These are phyloP conservation scores for Trichoderma sp. DNA, from an alignment of 2,329 filamentous ascomycete species.

Conservation along the genomic window DNA sequence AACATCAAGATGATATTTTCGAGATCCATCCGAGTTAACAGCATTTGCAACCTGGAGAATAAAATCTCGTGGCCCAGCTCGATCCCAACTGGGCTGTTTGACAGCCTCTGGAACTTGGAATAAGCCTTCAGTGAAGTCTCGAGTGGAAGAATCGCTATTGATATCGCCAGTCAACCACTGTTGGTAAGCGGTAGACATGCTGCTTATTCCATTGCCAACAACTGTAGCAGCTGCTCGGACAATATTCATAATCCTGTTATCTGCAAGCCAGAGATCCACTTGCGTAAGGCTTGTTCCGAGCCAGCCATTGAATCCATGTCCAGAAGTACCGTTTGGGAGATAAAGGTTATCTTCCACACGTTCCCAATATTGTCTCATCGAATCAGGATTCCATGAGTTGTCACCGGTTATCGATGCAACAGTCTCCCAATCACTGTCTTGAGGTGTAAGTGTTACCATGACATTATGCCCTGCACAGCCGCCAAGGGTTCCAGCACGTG, in stretches of 20 bases:
- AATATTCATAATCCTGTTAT: no score
- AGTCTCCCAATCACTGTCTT: no score
- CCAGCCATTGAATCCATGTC: slow-evolving; percentile 60
- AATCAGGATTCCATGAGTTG: slow-evolving; percentile 50
- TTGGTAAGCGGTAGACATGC: no score
- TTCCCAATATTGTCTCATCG: slow-evolving; percentile 58
- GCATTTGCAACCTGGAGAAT: slow-evolving; percentile 25
- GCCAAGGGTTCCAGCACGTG: slow-evolving; percentile 46
- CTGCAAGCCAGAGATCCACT: no score
- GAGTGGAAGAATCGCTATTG: no score
- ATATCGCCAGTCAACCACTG: no score
- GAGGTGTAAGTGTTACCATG: slow-evolving; percentile 47
- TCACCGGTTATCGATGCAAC: slow-evolving; percentile 49
- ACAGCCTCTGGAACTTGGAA: no score
- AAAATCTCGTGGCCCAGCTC: no score
- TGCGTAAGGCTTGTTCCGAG: slow-evolving; percentile 42
- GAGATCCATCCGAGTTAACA: slow-evolving; percentile 46
- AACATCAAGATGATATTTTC: slow-evolving; percentile 54
- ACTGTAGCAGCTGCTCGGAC: no score
- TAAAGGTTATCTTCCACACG: slow-evolving; percentile 50
- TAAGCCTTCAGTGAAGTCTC: no score
- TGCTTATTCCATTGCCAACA: no score
- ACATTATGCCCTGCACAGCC: slow-evolving; percentile 60
- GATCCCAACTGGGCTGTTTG: no score
- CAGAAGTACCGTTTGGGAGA: slow-evolving; percentile 39